Evolutionary conservation across 345 rosid genomes (phyloP).

Genomic region (Gossypium bickii): DNA sequence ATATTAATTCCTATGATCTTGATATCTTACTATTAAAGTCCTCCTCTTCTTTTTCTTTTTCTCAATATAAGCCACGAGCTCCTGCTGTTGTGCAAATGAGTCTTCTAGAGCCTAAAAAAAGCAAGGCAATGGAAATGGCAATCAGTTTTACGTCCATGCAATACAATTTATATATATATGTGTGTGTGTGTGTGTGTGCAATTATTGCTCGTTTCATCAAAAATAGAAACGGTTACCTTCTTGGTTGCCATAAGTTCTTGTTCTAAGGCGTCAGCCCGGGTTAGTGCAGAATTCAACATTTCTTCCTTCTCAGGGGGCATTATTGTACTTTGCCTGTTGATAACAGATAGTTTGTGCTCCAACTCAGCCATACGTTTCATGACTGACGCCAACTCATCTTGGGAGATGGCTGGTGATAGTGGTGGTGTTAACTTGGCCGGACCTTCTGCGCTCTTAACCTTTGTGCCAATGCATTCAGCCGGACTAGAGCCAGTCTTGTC

Average conservation of each 20-base stretch:
- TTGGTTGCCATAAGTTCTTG: constrained; percentile 72
- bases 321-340: constrained; percentile 45
- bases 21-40: constrained; percentile 26
- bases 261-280: constrained; percentile 63
- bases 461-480: constrained; percentile 31
- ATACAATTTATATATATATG: background rate
- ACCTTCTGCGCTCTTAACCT: constrained; percentile 30
- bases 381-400: constrained; percentile 49
- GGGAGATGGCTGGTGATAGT: constrained; percentile 28
- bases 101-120: constrained; percentile 70
- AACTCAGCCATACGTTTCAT: constrained; percentile 75
- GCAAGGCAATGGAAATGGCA: background rate
- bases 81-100: constrained; percentile 60
- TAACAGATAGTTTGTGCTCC: constrained; percentile 54
- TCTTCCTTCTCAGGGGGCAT: constrained; percentile 82
- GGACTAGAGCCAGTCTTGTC: constrained; percentile 56
- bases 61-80: constrained; percentile 65
- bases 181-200: background rate
- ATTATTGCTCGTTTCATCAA: background rate
- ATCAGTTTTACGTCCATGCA: background rate
- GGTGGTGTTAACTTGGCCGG: constrained; percentile 24
- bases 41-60: constrained; percentile 79
- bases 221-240: constrained; percentile 41
- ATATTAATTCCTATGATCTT: background rate
- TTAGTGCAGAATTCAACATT: constrained; percentile 62